These are phyloP conservation scores for Trichoderma simmonsii DNA, from an alignment of 2,329 filamentous ascomycete species.

Conservation along the genomic window DNA sequence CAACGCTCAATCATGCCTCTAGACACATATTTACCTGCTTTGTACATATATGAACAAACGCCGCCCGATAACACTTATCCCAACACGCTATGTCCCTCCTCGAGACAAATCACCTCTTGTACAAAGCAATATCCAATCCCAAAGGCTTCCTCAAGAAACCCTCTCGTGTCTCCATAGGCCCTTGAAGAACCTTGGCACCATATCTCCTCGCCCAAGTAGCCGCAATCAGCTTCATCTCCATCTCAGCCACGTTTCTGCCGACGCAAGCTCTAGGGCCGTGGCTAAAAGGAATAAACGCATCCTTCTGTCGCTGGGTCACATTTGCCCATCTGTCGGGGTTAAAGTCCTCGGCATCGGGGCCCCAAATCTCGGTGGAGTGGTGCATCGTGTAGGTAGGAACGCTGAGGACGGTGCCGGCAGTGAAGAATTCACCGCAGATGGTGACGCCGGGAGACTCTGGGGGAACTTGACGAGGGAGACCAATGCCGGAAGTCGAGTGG, in stretches of 20 bases:
- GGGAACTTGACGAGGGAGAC: constrained; percentile 74
- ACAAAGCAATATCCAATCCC: constrained; percentile 48
- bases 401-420: constrained; percentile 69
- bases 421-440: constrained; percentile 66
- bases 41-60: neutral
- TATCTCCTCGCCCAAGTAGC: constrained; percentile 61
- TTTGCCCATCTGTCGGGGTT: constrained; percentile 69
- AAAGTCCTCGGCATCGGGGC: constrained; percentile 66
- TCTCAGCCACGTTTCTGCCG: constrained; percentile 80
- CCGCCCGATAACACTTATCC: neutral
- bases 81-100: neutral
- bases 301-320: constrained; percentile 65
- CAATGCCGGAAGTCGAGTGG: constrained; percentile 82
- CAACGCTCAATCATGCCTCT: neutral
- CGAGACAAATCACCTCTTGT: constrained; percentile 23
- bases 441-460: constrained; percentile 58
- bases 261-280: constrained; percentile 68
- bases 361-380: constrained; percentile 72
- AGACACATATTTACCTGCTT: neutral
- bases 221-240: constrained; percentile 80
- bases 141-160: constrained; percentile 81
- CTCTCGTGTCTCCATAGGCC: constrained; percentile 69
- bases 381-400: constrained; percentile 83
- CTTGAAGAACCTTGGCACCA: constrained; percentile 49
- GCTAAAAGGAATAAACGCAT: constrained; percentile 73